Conservation (phyloP, 768 basidiomycete genomes). For the Cystobasidium ongulense region DNA sequence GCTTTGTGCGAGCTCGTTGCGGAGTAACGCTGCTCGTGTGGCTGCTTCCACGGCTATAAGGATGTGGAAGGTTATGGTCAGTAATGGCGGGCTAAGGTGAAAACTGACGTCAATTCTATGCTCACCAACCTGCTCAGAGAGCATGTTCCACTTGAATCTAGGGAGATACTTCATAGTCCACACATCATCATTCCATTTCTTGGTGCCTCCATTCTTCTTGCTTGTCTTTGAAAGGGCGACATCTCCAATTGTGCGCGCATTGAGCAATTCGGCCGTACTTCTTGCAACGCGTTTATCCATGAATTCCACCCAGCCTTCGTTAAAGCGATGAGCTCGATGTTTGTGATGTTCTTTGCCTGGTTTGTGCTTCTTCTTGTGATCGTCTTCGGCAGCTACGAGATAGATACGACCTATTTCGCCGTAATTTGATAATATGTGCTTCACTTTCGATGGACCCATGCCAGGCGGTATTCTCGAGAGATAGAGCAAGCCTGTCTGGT, state of each 20-base stretch:
- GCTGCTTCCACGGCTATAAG: slow-evolving; percentile 80
- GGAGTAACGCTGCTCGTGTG: slow-evolving; percentile 75
- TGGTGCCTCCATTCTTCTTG: slow-evolving; percentile 3
- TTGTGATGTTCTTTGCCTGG: slow-evolving; percentile 33
- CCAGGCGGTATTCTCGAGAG: slow-evolving; percentile 94
- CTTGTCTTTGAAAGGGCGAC: neutral
- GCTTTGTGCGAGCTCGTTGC: slow-evolving; percentile 81
- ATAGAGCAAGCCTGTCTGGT: slow-evolving; percentile 57
- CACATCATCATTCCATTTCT: slow-evolving; percentile 76
- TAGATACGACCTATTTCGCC: slow-evolving; percentile 89
- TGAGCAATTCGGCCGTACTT: slow-evolving; percentile 85
- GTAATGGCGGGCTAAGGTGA: neutral
- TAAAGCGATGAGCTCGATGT: slow-evolving; percentile 55
- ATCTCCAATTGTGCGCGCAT: slow-evolving; percentile 80
- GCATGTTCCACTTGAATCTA: slow-evolving; percentile 97
- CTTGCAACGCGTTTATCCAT: slow-evolving; percentile 85
- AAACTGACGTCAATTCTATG: slow-evolving; percentile 35
- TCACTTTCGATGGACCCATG: slow-evolving; percentile 92
- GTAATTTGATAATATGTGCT: slow-evolving; percentile 80
- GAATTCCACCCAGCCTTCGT: slow-evolving; percentile 98
- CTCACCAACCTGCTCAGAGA: slow-evolving; percentile 95
- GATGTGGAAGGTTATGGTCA: neutral
- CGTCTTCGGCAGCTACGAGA: slow-evolving; percentile 47
- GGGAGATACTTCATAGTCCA: slow-evolving; percentile 99
- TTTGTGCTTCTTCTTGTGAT: slow-evolving; percentile 15